Percentiles rank a stretch among this genome's conserved stretches.
Evolutionary conservation across 495 filamentous ascomycete species (phyloP).

Genomic region (Talaromyces thailandensis): DNA sequence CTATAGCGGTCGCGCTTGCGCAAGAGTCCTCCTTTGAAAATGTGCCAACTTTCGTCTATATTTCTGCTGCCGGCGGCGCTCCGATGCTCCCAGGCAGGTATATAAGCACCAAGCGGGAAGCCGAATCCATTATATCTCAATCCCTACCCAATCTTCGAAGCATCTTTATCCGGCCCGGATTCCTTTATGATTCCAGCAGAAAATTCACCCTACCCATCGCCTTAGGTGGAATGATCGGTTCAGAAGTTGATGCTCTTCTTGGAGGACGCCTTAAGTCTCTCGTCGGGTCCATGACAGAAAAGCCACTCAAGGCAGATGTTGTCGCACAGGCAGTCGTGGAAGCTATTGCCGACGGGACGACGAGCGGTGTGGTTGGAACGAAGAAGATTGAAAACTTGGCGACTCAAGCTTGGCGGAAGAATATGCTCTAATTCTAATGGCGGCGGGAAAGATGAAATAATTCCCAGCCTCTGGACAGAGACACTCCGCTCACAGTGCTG

Average conservation of each 20-base stretch:
- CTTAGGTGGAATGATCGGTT: slow-evolving; percentile 55
- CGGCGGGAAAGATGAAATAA: background rate
- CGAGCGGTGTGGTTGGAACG: slow-evolving; percentile 61
- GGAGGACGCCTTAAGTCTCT: slow-evolving; percentile 65
- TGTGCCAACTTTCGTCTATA: slow-evolving; percentile 67
- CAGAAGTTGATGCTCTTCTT: slow-evolving; percentile 61
- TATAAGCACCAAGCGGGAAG: slow-evolving; percentile 85
- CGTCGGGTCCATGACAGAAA: slow-evolving; percentile 70
- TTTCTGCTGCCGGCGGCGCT: slow-evolving; percentile 80
- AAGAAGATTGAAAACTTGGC: slow-evolving; percentile 65
- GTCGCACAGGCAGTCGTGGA: slow-evolving; percentile 82
- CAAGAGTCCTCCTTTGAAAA: slow-evolving; percentile 59
- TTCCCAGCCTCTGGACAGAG: background rate
- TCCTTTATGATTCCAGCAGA: slow-evolving; percentile 80
- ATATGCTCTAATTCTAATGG: slow-evolving; percentile 53
- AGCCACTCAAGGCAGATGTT: slow-evolving; percentile 75
- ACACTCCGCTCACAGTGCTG: slow-evolving; percentile 47
- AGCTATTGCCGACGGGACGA: slow-evolving; percentile 58
- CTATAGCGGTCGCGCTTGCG: slow-evolving; percentile 63
- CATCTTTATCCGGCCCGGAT: slow-evolving; percentile 76
- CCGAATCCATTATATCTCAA: slow-evolving; percentile 67
- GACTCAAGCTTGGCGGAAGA: slow-evolving; percentile 68
- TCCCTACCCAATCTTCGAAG: slow-evolving; percentile 64
- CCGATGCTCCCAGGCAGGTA: slow-evolving; percentile 78
- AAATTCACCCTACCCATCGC: slow-evolving; percentile 80